Conservation (phyloP, 352 stramenopile species). For the Phytophthora multivora region DNA sequence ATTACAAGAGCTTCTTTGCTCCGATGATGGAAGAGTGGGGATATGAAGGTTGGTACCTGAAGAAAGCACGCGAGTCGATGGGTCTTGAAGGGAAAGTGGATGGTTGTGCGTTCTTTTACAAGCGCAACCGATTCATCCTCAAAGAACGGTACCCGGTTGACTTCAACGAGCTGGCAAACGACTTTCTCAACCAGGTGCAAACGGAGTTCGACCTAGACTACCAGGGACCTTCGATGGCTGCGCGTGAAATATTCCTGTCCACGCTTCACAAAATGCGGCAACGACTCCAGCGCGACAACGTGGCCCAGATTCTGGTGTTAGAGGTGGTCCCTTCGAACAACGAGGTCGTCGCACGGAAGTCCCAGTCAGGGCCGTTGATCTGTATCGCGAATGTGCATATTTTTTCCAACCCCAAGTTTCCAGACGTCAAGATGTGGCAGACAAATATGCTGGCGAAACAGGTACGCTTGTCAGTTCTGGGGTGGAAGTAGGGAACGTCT, state of each 20-base stretch:
- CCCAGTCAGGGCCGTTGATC: conserved; percentile 74
- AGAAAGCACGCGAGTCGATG: conserved; percentile 98
- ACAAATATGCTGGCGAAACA: conserved; percentile 87
- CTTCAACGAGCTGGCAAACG: conserved; percentile 95
- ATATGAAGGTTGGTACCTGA: conserved; percentile 98
- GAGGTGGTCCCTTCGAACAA: conserved; percentile 91
- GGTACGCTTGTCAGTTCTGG: conserved; percentile 29
- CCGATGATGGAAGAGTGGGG: conserved; percentile 94
- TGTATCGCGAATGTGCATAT: conserved; percentile 99
- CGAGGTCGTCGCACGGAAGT: conserved; percentile 53
- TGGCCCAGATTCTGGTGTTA: conserved; percentile 97
- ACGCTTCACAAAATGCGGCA: conserved; percentile 66
- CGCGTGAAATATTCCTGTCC: conserved; percentile 65
- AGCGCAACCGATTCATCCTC: conserved; percentile 87
- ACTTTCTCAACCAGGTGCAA: conserved; percentile 71
- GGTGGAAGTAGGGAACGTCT: neutral
- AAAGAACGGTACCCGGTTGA: conserved; percentile 95
- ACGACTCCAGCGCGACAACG: conserved; percentile 97
- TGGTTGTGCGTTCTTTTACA: conserved; percentile 98
- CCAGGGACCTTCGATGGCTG: conserved; percentile 58
- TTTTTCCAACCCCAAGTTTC: conserved; percentile 98
- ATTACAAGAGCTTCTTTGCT: conserved; percentile 98
- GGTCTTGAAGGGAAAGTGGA: conserved; percentile 97
- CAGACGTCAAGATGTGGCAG: conserved; percentile 99
- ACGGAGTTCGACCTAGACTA: conserved; percentile 84